These are phyloP conservation scores for Alternaria alternata DNA, from an alignment of 2,329 filamentous ascomycete species.

Conservation along the genomic window DNA sequence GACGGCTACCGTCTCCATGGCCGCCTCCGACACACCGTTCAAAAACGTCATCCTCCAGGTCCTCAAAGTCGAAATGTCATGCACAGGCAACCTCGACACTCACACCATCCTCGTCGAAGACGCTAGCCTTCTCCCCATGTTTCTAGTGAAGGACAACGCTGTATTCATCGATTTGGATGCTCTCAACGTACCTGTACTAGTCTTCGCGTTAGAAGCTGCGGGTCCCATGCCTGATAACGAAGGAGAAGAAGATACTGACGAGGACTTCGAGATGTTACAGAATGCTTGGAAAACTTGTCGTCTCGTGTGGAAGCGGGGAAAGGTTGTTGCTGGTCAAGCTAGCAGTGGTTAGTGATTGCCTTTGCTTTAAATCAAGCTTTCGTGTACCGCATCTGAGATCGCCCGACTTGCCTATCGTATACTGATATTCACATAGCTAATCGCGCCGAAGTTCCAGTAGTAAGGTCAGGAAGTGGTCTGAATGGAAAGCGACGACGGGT, in stretches of 20 bases:
- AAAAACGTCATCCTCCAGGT: neutral
- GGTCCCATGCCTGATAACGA: neutral
- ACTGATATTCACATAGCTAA: neutral
- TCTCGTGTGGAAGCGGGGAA: neutral
- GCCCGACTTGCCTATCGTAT: neutral
- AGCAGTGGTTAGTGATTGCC: neutral
- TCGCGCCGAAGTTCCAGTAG: neutral
- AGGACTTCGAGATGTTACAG: neutral
- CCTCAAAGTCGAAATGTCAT: neutral
- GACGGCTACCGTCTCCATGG: neutral
- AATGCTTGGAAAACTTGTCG: neutral
- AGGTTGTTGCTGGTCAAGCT: neutral
- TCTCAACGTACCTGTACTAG: neutral
- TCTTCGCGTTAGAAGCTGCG: neutral
- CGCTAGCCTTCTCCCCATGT: constrained; percentile 1
- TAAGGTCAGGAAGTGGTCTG: neutral
- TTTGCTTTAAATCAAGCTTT: neutral
- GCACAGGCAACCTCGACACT: neutral
- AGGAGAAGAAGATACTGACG: neutral
- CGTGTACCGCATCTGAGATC: neutral
- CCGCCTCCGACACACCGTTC: neutral
- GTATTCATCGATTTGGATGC: neutral
- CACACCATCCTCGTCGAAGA: neutral
- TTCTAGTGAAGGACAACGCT: neutral
- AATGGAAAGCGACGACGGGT: neutral